Evolutionary conservation across 495 filamentous ascomycete genomes (phyloP).

Genomic region (Penicillium fimorum): DNA sequence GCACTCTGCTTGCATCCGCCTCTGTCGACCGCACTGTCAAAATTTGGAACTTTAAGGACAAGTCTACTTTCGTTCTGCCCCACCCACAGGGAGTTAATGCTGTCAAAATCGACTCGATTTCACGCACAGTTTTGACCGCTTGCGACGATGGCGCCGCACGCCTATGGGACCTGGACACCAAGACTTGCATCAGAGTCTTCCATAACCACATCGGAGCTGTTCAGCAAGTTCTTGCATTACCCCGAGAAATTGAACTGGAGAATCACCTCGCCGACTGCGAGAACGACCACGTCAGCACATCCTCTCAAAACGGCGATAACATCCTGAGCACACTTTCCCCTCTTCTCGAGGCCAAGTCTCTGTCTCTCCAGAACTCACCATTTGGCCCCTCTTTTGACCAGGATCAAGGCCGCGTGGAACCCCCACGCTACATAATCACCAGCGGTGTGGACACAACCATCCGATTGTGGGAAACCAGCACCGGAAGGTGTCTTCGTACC

Average conservation of each 20-base stretch:
- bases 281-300: constrained; percentile 49
- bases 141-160: constrained; percentile 90
- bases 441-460: constrained; percentile 88
- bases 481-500: constrained; percentile 77
- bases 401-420: constrained; percentile 61
- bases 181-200: constrained; percentile 72
- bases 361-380: constrained; percentile 45
- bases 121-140: constrained; percentile 84
- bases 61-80: constrained; percentile 70
- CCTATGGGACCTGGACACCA: constrained; percentile 90
- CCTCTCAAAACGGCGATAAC: constrained; percentile 35
- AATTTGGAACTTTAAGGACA: constrained; percentile 88
- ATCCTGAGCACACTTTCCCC: constrained; percentile 22
- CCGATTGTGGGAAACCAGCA: constrained; percentile 87
- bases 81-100: constrained; percentile 95
- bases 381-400: constrained; percentile 60
- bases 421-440: constrained; percentile 87
- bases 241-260: constrained; percentile 85
- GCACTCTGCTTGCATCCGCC: constrained; percentile 77
- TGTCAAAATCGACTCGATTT: constrained; percentile 76
- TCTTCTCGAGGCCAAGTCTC: constrained; percentile 26
- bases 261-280: constrained; percentile 56
- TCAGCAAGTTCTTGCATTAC: constrained; percentile 80
- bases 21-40: constrained; percentile 88
- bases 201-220: constrained; percentile 95